Conservation (phyloP, 129 eudicot genomes). For the Pittosporum tobira region DNA sequence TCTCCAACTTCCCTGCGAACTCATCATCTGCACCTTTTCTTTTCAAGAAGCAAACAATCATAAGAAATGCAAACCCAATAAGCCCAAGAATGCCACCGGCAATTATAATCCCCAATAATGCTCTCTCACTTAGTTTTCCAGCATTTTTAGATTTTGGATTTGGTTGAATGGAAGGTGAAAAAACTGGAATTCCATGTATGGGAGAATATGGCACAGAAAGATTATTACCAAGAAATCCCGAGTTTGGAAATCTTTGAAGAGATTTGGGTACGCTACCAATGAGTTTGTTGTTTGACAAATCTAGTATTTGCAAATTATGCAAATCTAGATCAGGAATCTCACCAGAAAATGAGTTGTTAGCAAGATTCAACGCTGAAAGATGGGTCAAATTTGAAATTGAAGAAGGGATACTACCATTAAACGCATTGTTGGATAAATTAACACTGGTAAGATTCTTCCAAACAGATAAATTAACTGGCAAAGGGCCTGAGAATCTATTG, state of each 20-base stretch:
- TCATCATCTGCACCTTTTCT: slow-evolving; percentile 19
- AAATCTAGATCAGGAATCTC: neutral
- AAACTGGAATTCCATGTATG: neutral
- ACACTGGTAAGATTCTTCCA: neutral
- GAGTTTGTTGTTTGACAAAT: slow-evolving; percentile 3
- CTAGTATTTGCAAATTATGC: slow-evolving; percentile 1
- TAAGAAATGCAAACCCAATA: slow-evolving; percentile 1
- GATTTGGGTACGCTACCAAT: slow-evolving; percentile 2
- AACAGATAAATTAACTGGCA: slow-evolving; percentile 3
- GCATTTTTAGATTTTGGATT: neutral
- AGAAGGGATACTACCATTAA: slow-evolving; percentile 10
- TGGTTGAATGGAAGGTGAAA: neutral
- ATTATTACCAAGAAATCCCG: slow-evolving; percentile 5
- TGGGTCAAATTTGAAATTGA: neutral
- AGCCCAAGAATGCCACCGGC: slow-evolving; percentile 7
- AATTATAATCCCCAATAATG: neutral
- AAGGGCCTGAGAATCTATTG: slow-evolving; percentile 5
- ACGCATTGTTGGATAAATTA: slow-evolving; percentile 6
- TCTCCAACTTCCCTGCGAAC: slow-evolving; percentile 62
- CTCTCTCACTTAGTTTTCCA: slow-evolving; percentile 3
- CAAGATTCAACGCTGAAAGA: too few relatives aligned
- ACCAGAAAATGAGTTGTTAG: too few relatives aligned
- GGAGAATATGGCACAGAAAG: slow-evolving; percentile 3
- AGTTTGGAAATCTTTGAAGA: slow-evolving; percentile 5
- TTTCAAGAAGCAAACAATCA: slow-evolving; percentile 5